These are phyloP conservation scores for Xylaria cubensis DNA, from an alignment of 495 filamentous ascomycete species.

Conservation along the genomic window DNA sequence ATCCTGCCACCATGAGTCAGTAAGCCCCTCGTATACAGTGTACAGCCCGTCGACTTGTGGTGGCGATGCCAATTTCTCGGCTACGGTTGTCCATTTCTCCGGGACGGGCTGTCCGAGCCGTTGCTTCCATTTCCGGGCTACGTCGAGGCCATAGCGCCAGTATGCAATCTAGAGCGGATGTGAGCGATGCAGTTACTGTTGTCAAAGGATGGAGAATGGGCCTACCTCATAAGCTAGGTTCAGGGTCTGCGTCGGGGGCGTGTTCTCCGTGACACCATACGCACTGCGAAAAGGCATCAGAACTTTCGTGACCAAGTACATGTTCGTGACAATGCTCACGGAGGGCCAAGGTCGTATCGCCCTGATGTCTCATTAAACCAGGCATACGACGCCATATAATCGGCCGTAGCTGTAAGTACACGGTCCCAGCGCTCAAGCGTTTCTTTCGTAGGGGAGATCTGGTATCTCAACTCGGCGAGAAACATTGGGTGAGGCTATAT, in stretches of 20 bases:
- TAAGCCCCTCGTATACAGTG: conserved; percentile 47
- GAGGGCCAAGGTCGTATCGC: conserved; percentile 50
- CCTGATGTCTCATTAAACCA: conserved; percentile 48
- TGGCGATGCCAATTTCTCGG: conserved; percentile 45
- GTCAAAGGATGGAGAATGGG: background rate
- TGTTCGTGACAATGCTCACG: conserved; percentile 29
- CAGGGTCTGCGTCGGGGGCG: conserved; percentile 44
- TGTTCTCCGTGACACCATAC: conserved; percentile 52
- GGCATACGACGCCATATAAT: conserved; percentile 52
- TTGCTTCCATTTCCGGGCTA: conserved; percentile 41
- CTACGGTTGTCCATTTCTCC: conserved; percentile 42
- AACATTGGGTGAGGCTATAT: conserved; percentile 46
- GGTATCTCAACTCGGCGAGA: conserved; percentile 50
- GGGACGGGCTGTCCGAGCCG: conserved; percentile 43
- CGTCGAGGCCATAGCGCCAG: conserved; percentile 55
- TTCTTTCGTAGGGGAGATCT: conserved; percentile 38
- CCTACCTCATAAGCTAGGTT: conserved; percentile 45
- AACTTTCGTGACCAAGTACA: background rate
- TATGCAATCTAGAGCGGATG: conserved; percentile 44
- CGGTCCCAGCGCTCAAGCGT: conserved; percentile 49
- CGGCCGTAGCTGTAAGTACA: conserved; percentile 44
- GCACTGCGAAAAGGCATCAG: conserved; percentile 13
- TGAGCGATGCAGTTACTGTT: background rate
- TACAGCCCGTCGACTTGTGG: conserved; percentile 46
- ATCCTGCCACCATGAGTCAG: conserved; percentile 48